Percentiles rank a stretch among this genome's conserved stretches.
Conservation (phyloP, 2,329 filamentous ascomycete genomes). For the Fusarium robinianum region DNA sequence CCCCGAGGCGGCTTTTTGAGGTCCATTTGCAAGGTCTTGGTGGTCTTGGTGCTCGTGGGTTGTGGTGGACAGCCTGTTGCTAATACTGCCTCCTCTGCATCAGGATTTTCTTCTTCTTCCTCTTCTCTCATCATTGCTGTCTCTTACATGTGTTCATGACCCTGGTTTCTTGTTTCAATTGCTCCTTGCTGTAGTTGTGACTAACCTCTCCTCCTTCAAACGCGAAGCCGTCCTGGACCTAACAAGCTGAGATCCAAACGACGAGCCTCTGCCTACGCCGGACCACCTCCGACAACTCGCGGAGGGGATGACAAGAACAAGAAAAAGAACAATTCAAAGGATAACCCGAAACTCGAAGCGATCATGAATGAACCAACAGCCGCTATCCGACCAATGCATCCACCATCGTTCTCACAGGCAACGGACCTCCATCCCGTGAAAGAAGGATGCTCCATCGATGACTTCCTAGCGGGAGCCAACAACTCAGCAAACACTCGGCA, state of each 20-base stretch:
- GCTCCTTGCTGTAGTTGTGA: conserved; percentile 4
- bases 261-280: conserved; percentile 30
- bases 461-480: conserved; percentile 22
- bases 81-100: conserved; percentile 1
- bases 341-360: conserved; percentile 15
- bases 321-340: conserved; percentile 10
- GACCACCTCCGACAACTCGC: conserved; percentile 14
- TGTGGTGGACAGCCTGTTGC: too few species aligned
- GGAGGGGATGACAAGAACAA: conserved; percentile 24
- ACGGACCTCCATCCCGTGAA: conserved; percentile 28
- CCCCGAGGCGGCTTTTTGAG: conserved; percentile 7
- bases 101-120: conserved; percentile 1
- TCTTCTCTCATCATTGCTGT: background rate
- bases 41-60: too few species aligned
- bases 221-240: conserved; percentile 32
- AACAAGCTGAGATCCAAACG: conserved; percentile 35
- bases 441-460: conserved; percentile 26
- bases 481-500: conserved; percentile 8
- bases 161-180: conserved; percentile 7
- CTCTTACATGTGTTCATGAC: background rate
- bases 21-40: too few species aligned
- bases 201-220: conserved; percentile 18
- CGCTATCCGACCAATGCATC: conserved; percentile 27
- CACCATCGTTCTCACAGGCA: conserved; percentile 24
- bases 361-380: conserved; percentile 33